A percentile compares a stretch with the other conserved stretches of the same genome.
These are phyloP conservation scores for Umbelopsis sp. DNA, from an alignment of 192 early-diverging fungal genomes.

Conservation along the genomic window DNA sequence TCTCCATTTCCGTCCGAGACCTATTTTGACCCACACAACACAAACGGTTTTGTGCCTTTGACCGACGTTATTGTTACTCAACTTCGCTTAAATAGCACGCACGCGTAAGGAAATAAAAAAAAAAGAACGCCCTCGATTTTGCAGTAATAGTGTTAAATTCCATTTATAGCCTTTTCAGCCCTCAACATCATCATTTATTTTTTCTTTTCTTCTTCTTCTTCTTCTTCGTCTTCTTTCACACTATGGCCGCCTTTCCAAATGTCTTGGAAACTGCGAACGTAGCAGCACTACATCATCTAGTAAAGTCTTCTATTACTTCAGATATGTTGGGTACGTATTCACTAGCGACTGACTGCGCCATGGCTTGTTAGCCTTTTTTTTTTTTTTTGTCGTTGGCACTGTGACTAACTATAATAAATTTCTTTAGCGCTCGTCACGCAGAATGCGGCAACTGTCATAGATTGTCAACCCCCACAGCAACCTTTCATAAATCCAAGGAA, in stretches of 20 bases:
- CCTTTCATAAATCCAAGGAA: background rate
- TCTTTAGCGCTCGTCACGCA: background rate
- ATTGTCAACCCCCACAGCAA: slow-evolving; percentile 6
- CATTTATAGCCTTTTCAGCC: background rate
- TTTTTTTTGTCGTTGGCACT: background rate
- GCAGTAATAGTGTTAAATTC: too few species aligned
- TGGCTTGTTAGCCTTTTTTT: background rate
- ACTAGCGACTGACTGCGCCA: too few species aligned
- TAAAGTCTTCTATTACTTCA: background rate
- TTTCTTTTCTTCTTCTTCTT: background rate
- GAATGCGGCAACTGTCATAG: background rate
- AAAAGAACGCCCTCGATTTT: too few species aligned
- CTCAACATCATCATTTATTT: background rate
- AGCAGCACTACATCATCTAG: background rate
- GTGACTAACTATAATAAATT: background rate
- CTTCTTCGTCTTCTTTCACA: background rate
- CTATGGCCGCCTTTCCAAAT: slow-evolving; percentile 1
- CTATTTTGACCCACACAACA: background rate
- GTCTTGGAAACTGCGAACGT: background rate
- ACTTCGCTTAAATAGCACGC: background rate
- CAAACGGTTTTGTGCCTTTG: too few species aligned
- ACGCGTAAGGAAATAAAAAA: background rate
- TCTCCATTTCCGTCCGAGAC: slow-evolving; percentile 4
- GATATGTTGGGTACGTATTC: background rate
- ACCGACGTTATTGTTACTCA: background rate